Conservation (phyloP, 2,329 filamentous ascomycete species). For the Aspergillus fischeri region DNA sequence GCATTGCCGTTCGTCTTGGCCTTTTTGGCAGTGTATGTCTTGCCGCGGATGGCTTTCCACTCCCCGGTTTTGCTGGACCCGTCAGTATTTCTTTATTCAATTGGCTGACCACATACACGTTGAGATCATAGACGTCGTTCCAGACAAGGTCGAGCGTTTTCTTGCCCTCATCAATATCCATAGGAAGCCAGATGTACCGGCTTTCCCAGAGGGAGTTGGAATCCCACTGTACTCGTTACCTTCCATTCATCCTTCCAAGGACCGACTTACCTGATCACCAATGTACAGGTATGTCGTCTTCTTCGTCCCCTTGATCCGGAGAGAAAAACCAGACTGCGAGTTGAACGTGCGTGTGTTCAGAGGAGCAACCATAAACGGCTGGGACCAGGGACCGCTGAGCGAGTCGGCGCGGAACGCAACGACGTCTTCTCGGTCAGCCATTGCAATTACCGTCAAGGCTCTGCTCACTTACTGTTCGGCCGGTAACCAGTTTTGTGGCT, state of each 20-base stretch:
- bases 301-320: slow-evolving; percentile 47
- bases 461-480: slow-evolving; percentile 46
- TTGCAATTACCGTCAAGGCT: no score
- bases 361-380: slow-evolving; percentile 51
- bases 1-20: slow-evolving; percentile 46
- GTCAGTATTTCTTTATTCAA: not conserved
- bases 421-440: slow-evolving; percentile 37
- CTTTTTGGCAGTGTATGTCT: slow-evolving; percentile 45
- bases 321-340: slow-evolving; percentile 50
- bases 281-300: slow-evolving; percentile 50
- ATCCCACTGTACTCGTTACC: slow-evolving; percentile 43
- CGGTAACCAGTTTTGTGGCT: slow-evolving; percentile 61
- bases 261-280: slow-evolving; percentile 34
- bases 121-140: slow-evolving; percentile 55
- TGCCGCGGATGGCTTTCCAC: slow-evolving; percentile 45
- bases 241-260: not conserved
- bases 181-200: slow-evolving; percentile 55
- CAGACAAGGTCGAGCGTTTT: slow-evolving; percentile 50
- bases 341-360: slow-evolving; percentile 51
- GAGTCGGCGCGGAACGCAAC: slow-evolving; percentile 53
- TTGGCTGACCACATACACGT: slow-evolving; percentile 34
- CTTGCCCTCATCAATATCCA: slow-evolving; percentile 50
- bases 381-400: slow-evolving; percentile 51
- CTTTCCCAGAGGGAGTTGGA: slow-evolving; percentile 55
- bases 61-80: slow-evolving; percentile 42